Conservation (phyloP, 768 basidiomycete genomes). For the Russula ochroleuca region DNA sequence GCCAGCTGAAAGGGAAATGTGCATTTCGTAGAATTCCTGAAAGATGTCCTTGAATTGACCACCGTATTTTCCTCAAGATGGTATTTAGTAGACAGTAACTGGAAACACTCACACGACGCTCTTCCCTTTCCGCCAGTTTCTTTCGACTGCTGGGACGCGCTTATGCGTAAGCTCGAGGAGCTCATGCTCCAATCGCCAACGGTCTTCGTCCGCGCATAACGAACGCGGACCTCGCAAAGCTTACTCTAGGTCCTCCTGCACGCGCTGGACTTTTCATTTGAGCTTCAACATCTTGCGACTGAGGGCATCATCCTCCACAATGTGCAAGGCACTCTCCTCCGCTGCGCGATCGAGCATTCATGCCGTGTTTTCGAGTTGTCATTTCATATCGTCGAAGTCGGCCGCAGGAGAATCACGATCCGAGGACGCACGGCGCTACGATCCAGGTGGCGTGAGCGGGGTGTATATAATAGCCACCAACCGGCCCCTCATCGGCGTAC, state of each 20-base stretch:
- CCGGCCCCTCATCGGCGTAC: constrained; percentile 57
- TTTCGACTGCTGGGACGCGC: constrained; percentile 85
- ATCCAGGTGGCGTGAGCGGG: constrained; percentile 79
- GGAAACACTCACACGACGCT: constrained; percentile 65
- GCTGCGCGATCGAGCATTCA: constrained; percentile 71
- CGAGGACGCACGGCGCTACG: constrained; percentile 67
- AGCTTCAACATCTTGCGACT: constrained; percentile 87
- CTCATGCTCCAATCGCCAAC: constrained; percentile 82
- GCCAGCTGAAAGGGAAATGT: too few species aligned
- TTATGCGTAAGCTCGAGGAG: constrained; percentile 83
- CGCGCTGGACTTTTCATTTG: constrained; percentile 74
- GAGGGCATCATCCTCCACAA: constrained; percentile 84
- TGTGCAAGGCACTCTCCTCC: constrained; percentile 55
- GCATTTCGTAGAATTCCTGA: too few species aligned
- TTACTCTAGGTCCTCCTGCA: constrained; percentile 91
- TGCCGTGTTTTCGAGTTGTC: constrained; percentile 72
- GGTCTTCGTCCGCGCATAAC: constrained; percentile 75
- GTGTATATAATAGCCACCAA: constrained; percentile 71
- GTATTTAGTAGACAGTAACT: too few species aligned
- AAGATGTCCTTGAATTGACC: too few species aligned
- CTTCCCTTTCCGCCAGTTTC: constrained; percentile 74
- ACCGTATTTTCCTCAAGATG: too few species aligned
- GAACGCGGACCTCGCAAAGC: constrained; percentile 70
- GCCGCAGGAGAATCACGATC: constrained; percentile 57
- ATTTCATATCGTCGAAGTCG: constrained; percentile 82